A percentile compares a stretch with the other conserved stretches of the same genome.
Conservation (phyloP, 2,329 filamentous ascomycete species). For the Pseudogymnoascus sp. region DNA sequence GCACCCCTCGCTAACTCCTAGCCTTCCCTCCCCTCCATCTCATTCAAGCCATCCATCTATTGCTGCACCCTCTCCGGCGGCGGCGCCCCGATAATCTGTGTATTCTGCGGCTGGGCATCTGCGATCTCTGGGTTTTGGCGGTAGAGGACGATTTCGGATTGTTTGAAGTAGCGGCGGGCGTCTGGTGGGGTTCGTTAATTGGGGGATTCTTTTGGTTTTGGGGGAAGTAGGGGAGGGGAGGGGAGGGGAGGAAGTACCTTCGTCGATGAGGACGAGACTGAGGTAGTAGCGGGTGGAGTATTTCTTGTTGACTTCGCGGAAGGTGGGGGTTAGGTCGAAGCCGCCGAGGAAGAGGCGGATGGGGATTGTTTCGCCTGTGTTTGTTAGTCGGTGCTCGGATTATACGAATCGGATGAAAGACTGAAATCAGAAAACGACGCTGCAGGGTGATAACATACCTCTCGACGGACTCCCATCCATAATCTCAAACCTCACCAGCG, state of each 20-base stretch:
- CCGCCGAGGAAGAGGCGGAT: slow-evolving; percentile 95
- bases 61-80: slow-evolving; percentile 23
- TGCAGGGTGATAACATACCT: slow-evolving; percentile 48
- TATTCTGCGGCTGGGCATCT: slow-evolving; percentile 24
- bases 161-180: slow-evolving; percentile 95
- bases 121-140: slow-evolving; percentile 62
- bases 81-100: slow-evolving; percentile 26
- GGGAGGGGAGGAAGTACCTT: slow-evolving; percentile 47
- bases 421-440: not conserved
- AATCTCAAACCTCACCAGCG: slow-evolving; percentile 95
- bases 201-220: slow-evolving; percentile 2
- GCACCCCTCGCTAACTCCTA: not conserved
- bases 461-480: slow-evolving; percentile 99
- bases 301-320: slow-evolving; percentile 99
- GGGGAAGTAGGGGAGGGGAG: not conserved
- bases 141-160: slow-evolving; percentile 96
- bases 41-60: not conserved
- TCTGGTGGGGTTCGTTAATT: slow-evolving; percentile 44
- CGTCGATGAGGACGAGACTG: slow-evolving; percentile 89
- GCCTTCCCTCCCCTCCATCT: not conserved
- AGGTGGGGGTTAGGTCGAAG: slow-evolving; percentile 95
- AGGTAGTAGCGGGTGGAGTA: slow-evolving; percentile 98
- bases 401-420: not conserved
- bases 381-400: not conserved
- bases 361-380: slow-evolving; percentile 74